Conservation (phyloP, 305 asterid genomes). For the Withania somnifera region DNA sequence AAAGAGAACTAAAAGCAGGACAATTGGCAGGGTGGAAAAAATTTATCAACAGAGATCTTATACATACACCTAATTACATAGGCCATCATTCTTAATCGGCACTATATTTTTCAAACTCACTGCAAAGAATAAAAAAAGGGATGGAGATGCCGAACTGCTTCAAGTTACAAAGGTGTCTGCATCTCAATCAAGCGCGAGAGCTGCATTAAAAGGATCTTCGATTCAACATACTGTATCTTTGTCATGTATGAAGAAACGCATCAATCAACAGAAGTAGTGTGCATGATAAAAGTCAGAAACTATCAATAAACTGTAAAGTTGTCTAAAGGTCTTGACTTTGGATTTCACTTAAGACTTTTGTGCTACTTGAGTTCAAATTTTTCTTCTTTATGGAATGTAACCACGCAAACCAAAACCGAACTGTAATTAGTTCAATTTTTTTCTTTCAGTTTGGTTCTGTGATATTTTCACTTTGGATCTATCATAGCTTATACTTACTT, state of each 20-base stretch:
- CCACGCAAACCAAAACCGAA: not conserved
- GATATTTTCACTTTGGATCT: not conserved
- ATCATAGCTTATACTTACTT: not conserved
- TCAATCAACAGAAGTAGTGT: not conserved
- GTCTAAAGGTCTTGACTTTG: too few species aligned
- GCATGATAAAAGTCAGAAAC: not conserved
- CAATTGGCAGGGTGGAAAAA: not conserved
- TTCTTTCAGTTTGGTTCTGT: not conserved
- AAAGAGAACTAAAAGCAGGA: not conserved
- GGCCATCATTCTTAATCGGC: not conserved
- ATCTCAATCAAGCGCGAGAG: slow-evolving; percentile 88
- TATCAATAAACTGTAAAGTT: not conserved
- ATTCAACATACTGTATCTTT: not conserved
- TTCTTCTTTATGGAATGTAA: not conserved
- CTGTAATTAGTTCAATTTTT: not conserved
- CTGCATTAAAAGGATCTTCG: slow-evolving; percentile 26
- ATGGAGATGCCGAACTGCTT: slow-evolving; percentile 52
- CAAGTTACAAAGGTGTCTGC: slow-evolving; percentile 71
- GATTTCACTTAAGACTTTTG: too few species aligned
- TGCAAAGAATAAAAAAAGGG: slow-evolving; percentile 53
- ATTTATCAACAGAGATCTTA: not conserved
- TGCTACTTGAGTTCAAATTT: not conserved
- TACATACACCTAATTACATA: not conserved
- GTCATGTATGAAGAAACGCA: not conserved
- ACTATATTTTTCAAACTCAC: slow-evolving; percentile 6